These are phyloP conservation scores for Lavandula angustifolia DNA, from an alignment of 257 asterid genomes.

Conservation along the genomic window DNA sequence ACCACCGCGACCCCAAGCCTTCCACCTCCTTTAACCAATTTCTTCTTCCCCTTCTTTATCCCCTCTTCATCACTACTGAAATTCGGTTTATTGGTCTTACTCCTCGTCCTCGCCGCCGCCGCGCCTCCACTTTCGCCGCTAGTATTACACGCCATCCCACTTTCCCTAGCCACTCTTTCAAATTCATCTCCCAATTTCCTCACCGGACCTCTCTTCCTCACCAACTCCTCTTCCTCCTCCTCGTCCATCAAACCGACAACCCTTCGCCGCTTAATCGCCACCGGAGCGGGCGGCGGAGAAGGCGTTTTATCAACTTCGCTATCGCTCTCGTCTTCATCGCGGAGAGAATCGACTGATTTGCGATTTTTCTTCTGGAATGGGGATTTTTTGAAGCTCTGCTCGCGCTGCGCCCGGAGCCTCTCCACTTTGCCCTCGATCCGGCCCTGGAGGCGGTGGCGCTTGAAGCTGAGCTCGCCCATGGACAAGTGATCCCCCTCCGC, in stretches of 20 bases:
- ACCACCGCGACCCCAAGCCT: constrained; percentile 31
- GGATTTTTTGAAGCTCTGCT: constrained; percentile 27
- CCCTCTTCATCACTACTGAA: constrained; percentile 21
- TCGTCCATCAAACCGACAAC: constrained; percentile 51
- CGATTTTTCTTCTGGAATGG: constrained; percentile 27
- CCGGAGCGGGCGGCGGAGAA: constrained; percentile 69
- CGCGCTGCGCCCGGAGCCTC: constrained; percentile 63
- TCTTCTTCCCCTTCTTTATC: constrained; percentile 29
- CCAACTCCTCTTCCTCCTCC: constrained; percentile 42
- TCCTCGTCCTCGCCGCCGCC: constrained; percentile 38
- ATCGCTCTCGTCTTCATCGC: not conserved
- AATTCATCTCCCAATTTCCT: constrained; percentile 82
- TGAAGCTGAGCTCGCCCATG: constrained; percentile 83
- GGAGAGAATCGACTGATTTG: not conserved
- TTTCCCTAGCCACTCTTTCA: constrained; percentile 68
- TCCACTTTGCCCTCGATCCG: constrained; percentile 82
- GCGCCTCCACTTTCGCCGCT: constrained; percentile 12
- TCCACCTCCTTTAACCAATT: constrained; percentile 36
- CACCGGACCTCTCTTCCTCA: constrained; percentile 45
- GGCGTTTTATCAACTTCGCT: constrained; percentile 32
- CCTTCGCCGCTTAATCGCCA: constrained; percentile 69
- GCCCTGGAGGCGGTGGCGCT: constrained; percentile 90
- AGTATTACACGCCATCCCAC: constrained; percentile 28
- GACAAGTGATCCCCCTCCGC: constrained; percentile 95
- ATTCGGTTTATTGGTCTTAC: constrained; percentile 21